phyloP scores from a whole-genome alignment of 345 rosid species.

The Lepidium didymum region DNA sequence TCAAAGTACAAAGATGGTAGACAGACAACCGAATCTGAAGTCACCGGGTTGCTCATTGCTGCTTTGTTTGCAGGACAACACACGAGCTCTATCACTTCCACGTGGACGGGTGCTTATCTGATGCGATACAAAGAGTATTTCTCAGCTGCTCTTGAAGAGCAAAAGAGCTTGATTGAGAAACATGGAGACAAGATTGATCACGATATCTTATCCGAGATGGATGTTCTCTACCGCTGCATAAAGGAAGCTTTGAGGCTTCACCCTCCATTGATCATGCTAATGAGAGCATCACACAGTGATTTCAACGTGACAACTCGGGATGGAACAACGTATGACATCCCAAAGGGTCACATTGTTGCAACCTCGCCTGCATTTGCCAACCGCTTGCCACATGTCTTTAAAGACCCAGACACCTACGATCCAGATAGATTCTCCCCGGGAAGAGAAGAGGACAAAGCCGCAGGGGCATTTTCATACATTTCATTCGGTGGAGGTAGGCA shows the following conservation, averaged over 20 bases:
- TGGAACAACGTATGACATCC: conserved; percentile 79
- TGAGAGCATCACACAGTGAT: conserved; percentile 79
- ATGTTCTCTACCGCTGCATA: conserved; percentile 77
- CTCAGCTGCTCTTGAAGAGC: conserved; percentile 67
- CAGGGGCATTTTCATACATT: conserved; percentile 86
- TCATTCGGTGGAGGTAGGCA: conserved; percentile 98
- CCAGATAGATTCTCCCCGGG: conserved; percentile 77
- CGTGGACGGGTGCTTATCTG: conserved; percentile 95
- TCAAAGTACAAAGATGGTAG: conserved; percentile 93
- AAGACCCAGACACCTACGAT: conserved; percentile 76
- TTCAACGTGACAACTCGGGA: conserved; percentile 72
- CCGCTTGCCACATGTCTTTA: conserved; percentile 72
- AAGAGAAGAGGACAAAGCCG: conserved; percentile 90
- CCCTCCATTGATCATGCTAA: conserved; percentile 87
- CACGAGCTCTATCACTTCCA: conserved; percentile 97
- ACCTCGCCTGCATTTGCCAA: conserved; percentile 97
- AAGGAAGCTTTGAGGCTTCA: conserved; percentile 97
- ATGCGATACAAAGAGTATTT: conserved; percentile 53
- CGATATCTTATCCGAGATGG: conserved; percentile 89
- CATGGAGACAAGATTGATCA: conserved; percentile 87
- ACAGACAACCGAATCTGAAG: conserved; percentile 75
- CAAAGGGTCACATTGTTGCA: conserved; percentile 91
- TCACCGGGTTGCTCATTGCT: conserved; percentile 92
- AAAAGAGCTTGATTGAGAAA: conserved; percentile 56
- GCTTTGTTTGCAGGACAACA: conserved; percentile 99